Evolutionary conservation across 2,329 filamentous ascomycete genomes (phyloP), one percentile per base, ranked within the genome.

Genomic region (Zopfia rhizophila): DNA sequence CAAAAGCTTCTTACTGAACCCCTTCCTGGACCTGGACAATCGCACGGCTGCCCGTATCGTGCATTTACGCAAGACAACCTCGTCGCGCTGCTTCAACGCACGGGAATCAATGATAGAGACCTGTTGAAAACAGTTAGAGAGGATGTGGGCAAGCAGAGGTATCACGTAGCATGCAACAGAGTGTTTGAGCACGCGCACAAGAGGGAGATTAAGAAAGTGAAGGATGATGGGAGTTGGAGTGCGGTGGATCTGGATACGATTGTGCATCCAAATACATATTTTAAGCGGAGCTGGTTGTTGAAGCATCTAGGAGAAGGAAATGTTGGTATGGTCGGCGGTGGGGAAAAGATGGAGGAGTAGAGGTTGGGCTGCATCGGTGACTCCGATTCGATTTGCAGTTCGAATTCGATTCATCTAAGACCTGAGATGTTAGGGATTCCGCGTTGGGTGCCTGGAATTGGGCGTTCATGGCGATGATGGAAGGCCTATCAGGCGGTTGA

Each of bases 181-280:
- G 93, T 99, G 1, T 99, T 97, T 69, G 94, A 99, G 63, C 83
- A 88, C 67, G 75, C 88, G 13, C 92, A 99, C 72, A 92, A 89
- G 60, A 68, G 57, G 17, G 74, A 79, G 61, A 69, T 80, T 14
- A 78, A 76, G 55, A 78, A 75, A 66, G 75, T 79, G 21, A 79
- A 78, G 62, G 76, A 79, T 14, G 72, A 78, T 35, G 70, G 68
- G 4, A 66, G 68, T 0, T 79, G 76, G 77, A 68, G 69, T 10
- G 70, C 86, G 5, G 84, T 85, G 12, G 90, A 96, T 69, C 79
- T 96, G 29, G 93, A 97, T 73, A 97, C 93, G 0, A 96, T 99
- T 66, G 87, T 96, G 16, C 94, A 99, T 73, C 94, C 94, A 8
- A 99, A 99, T 70, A 92, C 93, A 56, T 99, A 97, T 74, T 99